A percentile compares a stretch with the other conserved stretches of the same genome.
Conservation (phyloP, 1,284 basidiomycete species). For the Boletus smithii region DNA sequence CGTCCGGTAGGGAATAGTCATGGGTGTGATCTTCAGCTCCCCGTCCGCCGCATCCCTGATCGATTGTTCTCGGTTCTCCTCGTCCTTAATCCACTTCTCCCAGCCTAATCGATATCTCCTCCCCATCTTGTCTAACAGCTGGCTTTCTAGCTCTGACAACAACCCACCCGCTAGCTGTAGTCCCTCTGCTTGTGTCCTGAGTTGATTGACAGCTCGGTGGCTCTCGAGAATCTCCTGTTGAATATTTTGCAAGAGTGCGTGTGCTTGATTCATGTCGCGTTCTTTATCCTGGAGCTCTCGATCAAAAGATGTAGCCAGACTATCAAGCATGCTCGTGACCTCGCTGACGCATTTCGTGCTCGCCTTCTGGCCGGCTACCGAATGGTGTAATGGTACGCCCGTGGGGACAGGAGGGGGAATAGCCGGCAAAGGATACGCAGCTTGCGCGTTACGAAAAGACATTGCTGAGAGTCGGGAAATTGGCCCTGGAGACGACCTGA, state of each 20-base stretch:
- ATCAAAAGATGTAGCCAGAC: conserved; percentile 90
- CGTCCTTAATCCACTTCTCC: conserved; percentile 88
- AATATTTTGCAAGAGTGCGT: conserved; percentile 82
- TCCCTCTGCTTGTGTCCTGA: conserved; percentile 68
- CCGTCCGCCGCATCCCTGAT: conserved; percentile 59
- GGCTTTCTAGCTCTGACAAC: conserved; percentile 63
- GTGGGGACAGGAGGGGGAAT: conserved; percentile 42
- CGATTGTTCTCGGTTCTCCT: conserved; percentile 70
- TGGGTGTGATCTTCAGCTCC: conserved; percentile 43
- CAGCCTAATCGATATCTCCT: conserved; percentile 81
- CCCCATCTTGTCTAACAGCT: conserved; percentile 74
- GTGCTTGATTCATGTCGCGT: conserved; percentile 88
- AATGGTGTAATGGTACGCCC: conserved; percentile 77
- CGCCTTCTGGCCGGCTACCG: conserved; percentile 83
- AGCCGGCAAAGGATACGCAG: conserved; percentile 35
- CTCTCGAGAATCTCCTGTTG: conserved; percentile 92
- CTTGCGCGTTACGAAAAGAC: conserved; percentile 67
- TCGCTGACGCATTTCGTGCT: conserved; percentile 84
- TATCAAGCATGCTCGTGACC: conserved; percentile 84
- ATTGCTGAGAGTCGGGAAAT: conserved; percentile 60
- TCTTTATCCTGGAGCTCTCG: conserved; percentile 91
- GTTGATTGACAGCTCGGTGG: conserved; percentile 68
- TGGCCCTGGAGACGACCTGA: conserved; percentile 84
- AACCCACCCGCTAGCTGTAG: conserved; percentile 61
- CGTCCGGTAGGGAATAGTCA: conserved; percentile 42